Base-by-base conservation (phyloP, 2,329 filamentous ascomycete species). In the Fusarium irregulare region DNA sequence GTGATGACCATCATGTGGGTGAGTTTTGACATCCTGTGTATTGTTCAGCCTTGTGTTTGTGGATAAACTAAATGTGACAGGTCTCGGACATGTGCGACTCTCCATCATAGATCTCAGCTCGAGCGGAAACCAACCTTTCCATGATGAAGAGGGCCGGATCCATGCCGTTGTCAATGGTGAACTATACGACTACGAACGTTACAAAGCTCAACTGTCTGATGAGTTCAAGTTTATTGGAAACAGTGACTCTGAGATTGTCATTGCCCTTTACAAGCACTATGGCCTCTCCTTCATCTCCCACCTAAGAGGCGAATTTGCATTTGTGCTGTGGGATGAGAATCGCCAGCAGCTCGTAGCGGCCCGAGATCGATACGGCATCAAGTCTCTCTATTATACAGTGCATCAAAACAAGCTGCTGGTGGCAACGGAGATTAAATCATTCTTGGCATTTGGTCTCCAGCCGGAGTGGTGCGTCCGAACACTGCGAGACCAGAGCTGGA, bases 401-500 rank as follows among this genome's bases (percentile, higher is more conserved):
- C 47, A 58, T 7, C 21, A 44, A 3, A 53, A 53, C 21, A 58
- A 58, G 18, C 2, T 58, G 4, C 9, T 58, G 21, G 56, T 58
- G n/a, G 56, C 37, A n/a, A 58, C 56, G 6, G 56, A 58, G 13
- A 58, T 58, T 6, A 58, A 58, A n/a, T 58, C 56, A 2, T 58
- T 58, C 7, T n/a, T 58, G 18, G 56, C 56, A 7, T 58, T 58
- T 21, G 56, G 56, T 4, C 10, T 58, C 5, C 21, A 53, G 10
- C 47, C 47, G 1, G 56, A 58, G 32, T 58, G 47, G 56, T 32
- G 37, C 11, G 47, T 58, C 18, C 21, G 28, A 9, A 27, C 56
- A 10, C 20, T 58, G 2, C 27, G 47, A 21, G 37, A 58, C 10
- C 47, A 58, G 8, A 58, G 56, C 7, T 58, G 47, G 56, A 53